Evolutionary conservation across 352 stramenopile genomes (phyloP).

Genomic region (Pythium chondricola): DNA sequence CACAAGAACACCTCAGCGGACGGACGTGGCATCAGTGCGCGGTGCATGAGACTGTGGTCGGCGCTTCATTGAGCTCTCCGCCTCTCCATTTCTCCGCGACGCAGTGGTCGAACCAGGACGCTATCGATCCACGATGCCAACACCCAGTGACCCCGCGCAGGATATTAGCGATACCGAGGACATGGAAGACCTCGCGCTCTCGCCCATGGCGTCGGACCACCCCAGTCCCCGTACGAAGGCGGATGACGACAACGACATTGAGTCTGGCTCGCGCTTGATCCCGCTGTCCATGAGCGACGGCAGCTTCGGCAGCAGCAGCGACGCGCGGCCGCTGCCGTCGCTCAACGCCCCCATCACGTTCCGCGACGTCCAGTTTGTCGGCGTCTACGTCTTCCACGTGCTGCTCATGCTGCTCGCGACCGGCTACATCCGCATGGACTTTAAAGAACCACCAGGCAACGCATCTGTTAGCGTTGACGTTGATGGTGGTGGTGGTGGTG

Average conservation of each 20-base stretch:
- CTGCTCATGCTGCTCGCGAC: slow-evolving; percentile 43
- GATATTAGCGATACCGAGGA: slow-evolving; percentile 16
- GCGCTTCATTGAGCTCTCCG: too few relatives aligned
- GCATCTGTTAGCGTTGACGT: too few relatives aligned
- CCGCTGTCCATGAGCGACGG: slow-evolving; percentile 67
- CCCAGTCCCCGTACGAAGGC: not conserved
- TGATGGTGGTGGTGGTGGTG: too few relatives aligned
- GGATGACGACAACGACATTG: slow-evolving; percentile 4
- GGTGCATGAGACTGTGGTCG: too few relatives aligned
- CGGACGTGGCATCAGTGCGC: too few relatives aligned
- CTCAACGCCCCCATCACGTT: slow-evolving; percentile 52
- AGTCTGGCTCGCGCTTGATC: slow-evolving; percentile 42
- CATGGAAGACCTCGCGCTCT: slow-evolving; percentile 59
- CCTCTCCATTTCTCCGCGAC: too few relatives aligned
- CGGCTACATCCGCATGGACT: slow-evolving; percentile 31
- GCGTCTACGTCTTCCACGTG: slow-evolving; percentile 43
- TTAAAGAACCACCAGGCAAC: slow-evolving; percentile 17
- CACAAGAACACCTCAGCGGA: too few relatives aligned
- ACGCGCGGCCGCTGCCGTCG: slow-evolving; percentile 52
- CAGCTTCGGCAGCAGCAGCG: slow-evolving; percentile 31
- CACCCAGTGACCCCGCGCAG: too few relatives aligned
- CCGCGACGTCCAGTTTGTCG: slow-evolving; percentile 50
- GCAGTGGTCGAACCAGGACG: too few relatives aligned
- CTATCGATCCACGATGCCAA: too few relatives aligned
- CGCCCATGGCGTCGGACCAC: slow-evolving; percentile 20